Base-by-base conservation (phyloP, 2,329 filamentous ascomycete genomes). In the Fusarium falciforme region DNA sequence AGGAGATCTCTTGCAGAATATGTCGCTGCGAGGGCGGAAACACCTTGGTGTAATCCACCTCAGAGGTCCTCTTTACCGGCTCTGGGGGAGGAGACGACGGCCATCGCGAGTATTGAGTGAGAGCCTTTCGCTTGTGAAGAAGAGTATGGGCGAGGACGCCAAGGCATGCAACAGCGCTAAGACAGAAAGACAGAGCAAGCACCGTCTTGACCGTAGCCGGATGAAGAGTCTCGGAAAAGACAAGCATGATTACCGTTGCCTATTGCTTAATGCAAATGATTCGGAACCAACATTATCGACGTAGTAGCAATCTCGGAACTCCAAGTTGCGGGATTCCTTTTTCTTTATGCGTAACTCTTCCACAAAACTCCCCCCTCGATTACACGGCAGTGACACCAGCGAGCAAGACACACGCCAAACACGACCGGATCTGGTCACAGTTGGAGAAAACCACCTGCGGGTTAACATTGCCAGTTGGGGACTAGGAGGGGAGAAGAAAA, bases 11-110 rank as follows among this genome's bases (percentile, higher is more conserved):
- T 1, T 63, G 29, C 1, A 81, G 72, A 2, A 42, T 9, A 11
- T 65, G 38, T 12, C 77, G 68, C 14, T 75, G 79, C 2, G 78
- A 76, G 0, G 80, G 79, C 2, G 80, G 80, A 20, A 79, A 81
- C 2, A 74, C 74, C 1, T 62, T 73, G 2, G 70, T 73, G 5
- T 81, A 81, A 9, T 80, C 78, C 1, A 66, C 71, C 2, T 63
- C 36, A 3, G 57, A n/a, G 2, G 35, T 42, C 36, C 68, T 76
- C 42, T 71, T 78, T 1, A 74, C 61, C 5, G 74, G 72, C 5
- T 72, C 72, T 1, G 70, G 58, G 2, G 71, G 70, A 11, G 70
- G 67, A 29, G 62, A 68, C 8, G 58, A 72, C 4, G 47, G 38
- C 49, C 71, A 66, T 12, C 52, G 65, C 20, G 52, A 12, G 7